phyloP scores from a whole-genome alignment of 805 yeast genomes.

The Metschnikowia kofuensis region DNA sequence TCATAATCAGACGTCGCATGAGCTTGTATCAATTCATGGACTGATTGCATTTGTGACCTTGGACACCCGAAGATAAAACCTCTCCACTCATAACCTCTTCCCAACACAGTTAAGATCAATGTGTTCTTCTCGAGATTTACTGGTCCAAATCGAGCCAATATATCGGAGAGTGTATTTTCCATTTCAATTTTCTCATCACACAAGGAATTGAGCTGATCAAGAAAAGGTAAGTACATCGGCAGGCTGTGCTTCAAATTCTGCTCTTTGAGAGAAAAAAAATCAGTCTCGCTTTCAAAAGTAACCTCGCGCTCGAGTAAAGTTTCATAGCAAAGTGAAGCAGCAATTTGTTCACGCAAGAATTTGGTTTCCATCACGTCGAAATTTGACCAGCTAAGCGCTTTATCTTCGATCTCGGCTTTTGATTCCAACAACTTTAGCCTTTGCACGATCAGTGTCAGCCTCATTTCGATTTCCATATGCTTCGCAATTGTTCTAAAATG shows the following conservation, averaged over 20 bases:
- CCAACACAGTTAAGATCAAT: not conserved
- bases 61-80: not conserved
- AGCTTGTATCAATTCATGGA: not conserved
- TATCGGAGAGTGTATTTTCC: not conserved
- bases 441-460: too few relatives aligned
- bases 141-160: too few relatives aligned
- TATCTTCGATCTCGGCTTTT: too few relatives aligned
- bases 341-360: not conserved
- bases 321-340: not conserved
- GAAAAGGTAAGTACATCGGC: not conserved
- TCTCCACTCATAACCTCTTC: not conserved
- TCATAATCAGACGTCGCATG: not conserved
- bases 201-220: not conserved
- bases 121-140: not conserved
- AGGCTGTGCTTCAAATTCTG: too few relatives aligned
- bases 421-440: too few relatives aligned
- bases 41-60: not conserved
- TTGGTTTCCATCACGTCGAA: not conserved
- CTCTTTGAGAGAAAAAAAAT: not conserved
- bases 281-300: not conserved
- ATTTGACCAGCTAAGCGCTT: not conserved
- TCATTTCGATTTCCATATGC: too few relatives aligned
- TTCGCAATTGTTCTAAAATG: not conserved
- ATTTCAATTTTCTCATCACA: not conserved
- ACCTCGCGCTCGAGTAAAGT: not conserved